Evolutionary conservation across 2,329 filamentous ascomycete species (phyloP), one percentile per base, ranked within the genome.

Genomic region (Phyllosticta ampelicida): DNA sequence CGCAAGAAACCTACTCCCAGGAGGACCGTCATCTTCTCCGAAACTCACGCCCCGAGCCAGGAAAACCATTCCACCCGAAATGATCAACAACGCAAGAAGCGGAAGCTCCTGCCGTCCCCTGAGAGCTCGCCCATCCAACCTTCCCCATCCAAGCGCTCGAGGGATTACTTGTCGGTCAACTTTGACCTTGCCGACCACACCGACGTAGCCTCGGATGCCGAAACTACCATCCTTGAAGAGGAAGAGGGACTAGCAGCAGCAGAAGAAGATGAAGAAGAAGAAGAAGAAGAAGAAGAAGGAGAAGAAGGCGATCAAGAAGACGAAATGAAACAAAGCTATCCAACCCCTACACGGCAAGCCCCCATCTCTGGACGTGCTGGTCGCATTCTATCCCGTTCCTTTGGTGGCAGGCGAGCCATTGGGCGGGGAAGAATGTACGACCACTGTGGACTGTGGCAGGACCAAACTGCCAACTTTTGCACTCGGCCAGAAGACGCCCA

Each of bases 401-500:
- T 78, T 61, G 76, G 76, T 26, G 76, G 75, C 3, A 64, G 69
- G 30, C 63, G 70, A 58, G 70, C 67, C 16, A 64, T 74, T 1
- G 71, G 71, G 3, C 70, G 74, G 49, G 75, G 75, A 5, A 68
- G 68, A 28, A 62, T 66, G 49, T 61, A 61, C 23, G 74, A 77
- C 63, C 74, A 77, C 60, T 73, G 73, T 60, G 61, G 67, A 70
- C 77, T 78, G 58, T 85, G 81, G 81, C 78, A 80, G 67, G 75
- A 80, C 63, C 76, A 84, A 66, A 82, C 82, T 3, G 75, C 79
- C 23, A 71, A 78, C 58, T 86, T 86, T 67, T 81, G 83, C 66
- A 82, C 79, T 36, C 72, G 74, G 29, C 74, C 82, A 6, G 73
- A 77, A 9, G 83, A 86, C 65, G 66, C 73, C 16, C 76, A 84